Conservation (phyloP, 179 eudicot genomes). For the Carnegiea gigantea region DNA sequence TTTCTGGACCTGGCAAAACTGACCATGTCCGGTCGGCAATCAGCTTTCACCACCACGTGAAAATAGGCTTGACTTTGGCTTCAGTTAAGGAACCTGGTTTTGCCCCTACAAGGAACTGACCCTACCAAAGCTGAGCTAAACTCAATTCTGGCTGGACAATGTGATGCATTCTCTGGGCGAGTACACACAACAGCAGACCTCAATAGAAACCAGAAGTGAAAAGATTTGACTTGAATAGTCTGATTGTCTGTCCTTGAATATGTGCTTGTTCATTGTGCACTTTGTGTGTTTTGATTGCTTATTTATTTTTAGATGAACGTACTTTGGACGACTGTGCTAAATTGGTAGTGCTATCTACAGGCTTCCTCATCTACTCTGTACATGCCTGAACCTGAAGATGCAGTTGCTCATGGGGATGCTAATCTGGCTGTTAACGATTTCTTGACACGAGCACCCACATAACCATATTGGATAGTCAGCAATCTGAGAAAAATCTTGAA, state of each 20-base stretch:
- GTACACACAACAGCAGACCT: no score
- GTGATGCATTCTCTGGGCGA: not conserved
- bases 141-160: no score
- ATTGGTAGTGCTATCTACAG: slow-evolving; percentile 36
- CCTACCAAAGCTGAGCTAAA: not conserved
- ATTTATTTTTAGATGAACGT: not conserved
- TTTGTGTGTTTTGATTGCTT: not conserved
- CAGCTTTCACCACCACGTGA: not conserved
- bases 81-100: not conserved
- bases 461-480: slow-evolving; percentile 5
- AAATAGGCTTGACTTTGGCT: not conserved
- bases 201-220: not conserved
- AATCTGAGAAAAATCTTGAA: not conserved
- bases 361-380: slow-evolving; percentile 67
- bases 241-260: not conserved
- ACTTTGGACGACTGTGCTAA: slow-evolving; percentile 1
- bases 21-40: not conserved
- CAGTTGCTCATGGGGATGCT: slow-evolving; percentile 92
- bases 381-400: slow-evolving; percentile 98
- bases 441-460: slow-evolving; percentile 59
- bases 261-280: not conserved
- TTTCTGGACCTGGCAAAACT: not conserved
- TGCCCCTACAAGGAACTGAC: not conserved
- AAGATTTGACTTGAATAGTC: not conserved
- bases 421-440: slow-evolving; percentile 91